phyloP scores from a whole-genome alignment of 768 basidiomycete species.

The Hygrophorus pudorinus region DNA sequence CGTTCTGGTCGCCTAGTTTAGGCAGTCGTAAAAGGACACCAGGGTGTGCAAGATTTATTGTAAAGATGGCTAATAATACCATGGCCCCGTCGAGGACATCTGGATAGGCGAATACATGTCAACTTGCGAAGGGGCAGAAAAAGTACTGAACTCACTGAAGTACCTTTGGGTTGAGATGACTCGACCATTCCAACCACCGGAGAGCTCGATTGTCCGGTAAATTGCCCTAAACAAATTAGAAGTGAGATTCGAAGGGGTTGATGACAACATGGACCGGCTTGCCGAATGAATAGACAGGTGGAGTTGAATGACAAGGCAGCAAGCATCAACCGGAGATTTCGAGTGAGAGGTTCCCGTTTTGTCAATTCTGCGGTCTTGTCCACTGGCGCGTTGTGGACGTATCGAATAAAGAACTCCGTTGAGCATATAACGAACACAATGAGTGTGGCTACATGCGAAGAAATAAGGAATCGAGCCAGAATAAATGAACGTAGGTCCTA shows the following conservation, averaged over 20 bases:
- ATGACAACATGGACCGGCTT: not conserved
- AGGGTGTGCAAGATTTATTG: slow-evolving; percentile 38
- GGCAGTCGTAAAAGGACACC: slow-evolving; percentile 22
- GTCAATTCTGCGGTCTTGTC: slow-evolving; percentile 2
- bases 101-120: slow-evolving; percentile 10
- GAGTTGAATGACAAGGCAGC: slow-evolving; percentile 26
- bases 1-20: too few relatives aligned
- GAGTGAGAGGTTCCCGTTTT: slow-evolving; percentile 9
- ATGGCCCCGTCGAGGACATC: slow-evolving; percentile 42
- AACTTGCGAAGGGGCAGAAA: not conserved
- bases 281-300: slow-evolving; percentile 43
- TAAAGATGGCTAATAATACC: slow-evolving; percentile 38
- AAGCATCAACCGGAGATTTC: slow-evolving; percentile 21
- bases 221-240: slow-evolving; percentile 24
- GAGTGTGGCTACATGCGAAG: slow-evolving; percentile 10
- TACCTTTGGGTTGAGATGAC: slow-evolving; percentile 37
- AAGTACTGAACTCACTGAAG: slow-evolving; percentile 23
- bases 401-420: slow-evolving; percentile 35
- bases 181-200: slow-evolving; percentile 39
- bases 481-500: slow-evolving; percentile 4
- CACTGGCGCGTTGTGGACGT: slow-evolving; percentile 24
- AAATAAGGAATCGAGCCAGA: not conserved
- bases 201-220: slow-evolving; percentile 42
- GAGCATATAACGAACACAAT: slow-evolving; percentile 29
- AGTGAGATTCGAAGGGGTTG: not conserved